Evolutionary conservation across 306 rosid genomes (phyloP).

Genomic region (Trichosanthes truncata): DNA sequence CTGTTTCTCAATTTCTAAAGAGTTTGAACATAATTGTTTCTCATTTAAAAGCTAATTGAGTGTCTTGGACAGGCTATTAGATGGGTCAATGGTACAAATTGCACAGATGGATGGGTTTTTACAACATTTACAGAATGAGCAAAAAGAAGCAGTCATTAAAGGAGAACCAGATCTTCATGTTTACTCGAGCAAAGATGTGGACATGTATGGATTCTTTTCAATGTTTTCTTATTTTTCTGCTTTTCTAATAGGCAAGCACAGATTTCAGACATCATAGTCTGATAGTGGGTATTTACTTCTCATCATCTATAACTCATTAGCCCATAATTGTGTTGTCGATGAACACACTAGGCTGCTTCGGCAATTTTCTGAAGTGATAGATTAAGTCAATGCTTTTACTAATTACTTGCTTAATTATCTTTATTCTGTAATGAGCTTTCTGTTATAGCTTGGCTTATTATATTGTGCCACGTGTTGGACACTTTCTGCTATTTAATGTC

Average conservation of each 20-base stretch:
- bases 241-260: background rate
- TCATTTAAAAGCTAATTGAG: background rate
- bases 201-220: conserved; percentile 40
- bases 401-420: background rate
- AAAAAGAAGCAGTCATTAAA: conserved; percentile 45
- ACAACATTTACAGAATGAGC: conserved; percentile 51
- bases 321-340: background rate
- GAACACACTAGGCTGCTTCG: background rate
- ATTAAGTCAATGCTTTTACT: background rate
- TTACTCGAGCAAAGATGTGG: conserved; percentile 77
- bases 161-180: conserved; percentile 58
- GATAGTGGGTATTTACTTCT: background rate
- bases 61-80: conserved; percentile 43
- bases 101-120: conserved; percentile 84
- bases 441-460: no score
- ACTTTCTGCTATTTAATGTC: background rate
- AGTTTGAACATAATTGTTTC: background rate
- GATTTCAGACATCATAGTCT: background rate
- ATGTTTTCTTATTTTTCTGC: background rate
- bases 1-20: background rate
- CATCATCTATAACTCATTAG: background rate
- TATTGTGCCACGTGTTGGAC: no score
- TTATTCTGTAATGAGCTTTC: background rate
- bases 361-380: background rate
- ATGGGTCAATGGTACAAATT: conserved; percentile 38